These are phyloP conservation scores for Microdochium paspali DNA, from an alignment of 2,329 filamentous ascomycete species.

Conservation along the genomic window DNA sequence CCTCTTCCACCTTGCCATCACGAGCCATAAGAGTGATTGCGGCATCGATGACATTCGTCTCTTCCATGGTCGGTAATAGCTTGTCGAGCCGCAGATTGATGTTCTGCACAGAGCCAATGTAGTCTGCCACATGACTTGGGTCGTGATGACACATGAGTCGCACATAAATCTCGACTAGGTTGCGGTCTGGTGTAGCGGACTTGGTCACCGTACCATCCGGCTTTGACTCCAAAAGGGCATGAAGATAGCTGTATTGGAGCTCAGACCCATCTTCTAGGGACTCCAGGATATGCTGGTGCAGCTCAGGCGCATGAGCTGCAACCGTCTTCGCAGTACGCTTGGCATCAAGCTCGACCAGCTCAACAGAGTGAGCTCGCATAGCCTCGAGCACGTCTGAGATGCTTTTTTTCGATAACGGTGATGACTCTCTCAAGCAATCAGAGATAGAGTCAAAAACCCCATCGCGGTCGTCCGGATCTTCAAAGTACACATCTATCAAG, in stretches of 20 bases:
- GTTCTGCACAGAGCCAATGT: slow-evolving; percentile 66
- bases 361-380: slow-evolving; percentile 53
- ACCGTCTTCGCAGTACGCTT: slow-evolving; percentile 56
- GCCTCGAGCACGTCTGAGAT: slow-evolving; percentile 59
- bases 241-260: slow-evolving; percentile 67
- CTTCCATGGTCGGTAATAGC: slow-evolving; percentile 80
- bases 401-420: slow-evolving; percentile 59
- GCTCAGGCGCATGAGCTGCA: slow-evolving; percentile 46
- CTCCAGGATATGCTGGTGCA: slow-evolving; percentile 58
- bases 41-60: slow-evolving; percentile 82
- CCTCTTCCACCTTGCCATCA: slow-evolving; percentile 73
- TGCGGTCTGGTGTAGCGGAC: slow-evolving; percentile 32
- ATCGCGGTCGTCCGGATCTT: slow-evolving; percentile 69
- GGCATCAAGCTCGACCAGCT: slow-evolving; percentile 60
- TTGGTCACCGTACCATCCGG: slow-evolving; percentile 22
- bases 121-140: slow-evolving; percentile 73
- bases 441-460: slow-evolving; percentile 71
- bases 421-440: slow-evolving; percentile 60
- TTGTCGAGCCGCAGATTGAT: slow-evolving; percentile 71
- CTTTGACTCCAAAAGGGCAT: slow-evolving; percentile 61
- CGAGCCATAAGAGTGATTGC: slow-evolving; percentile 84
- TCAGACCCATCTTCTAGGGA: slow-evolving; percentile 51
- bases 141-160: slow-evolving; percentile 86
- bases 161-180: slow-evolving; percentile 75
- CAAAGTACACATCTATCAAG: slow-evolving; percentile 72